Evolutionary conservation across 495 filamentous ascomycete species (phyloP), one percentile per base, ranked within the genome.

Genomic region (Hypoxylon crocopeplum): DNA sequence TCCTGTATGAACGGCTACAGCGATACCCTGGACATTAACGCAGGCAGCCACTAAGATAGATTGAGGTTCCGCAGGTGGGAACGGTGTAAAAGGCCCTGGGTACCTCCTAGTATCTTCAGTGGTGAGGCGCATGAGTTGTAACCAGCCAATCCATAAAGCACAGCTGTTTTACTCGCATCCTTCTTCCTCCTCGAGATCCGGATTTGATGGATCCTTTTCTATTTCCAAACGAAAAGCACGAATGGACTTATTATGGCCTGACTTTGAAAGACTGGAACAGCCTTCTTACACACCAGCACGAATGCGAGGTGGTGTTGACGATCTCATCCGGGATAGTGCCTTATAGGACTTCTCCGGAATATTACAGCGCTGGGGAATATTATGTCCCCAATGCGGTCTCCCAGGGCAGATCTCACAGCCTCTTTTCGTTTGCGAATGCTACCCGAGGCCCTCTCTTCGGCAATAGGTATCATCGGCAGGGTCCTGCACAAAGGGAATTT

Each of bases 111-210:
- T n/a, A n/a, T n/a, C n/a, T n/a, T n/a, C n/a, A n/a, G n/a, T n/a
- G n/a, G 52, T 45, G 47, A 46, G 59, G 39, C 51, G 47, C 36
- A 56, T 51, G 40, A 37, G 32, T 10, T 39, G 32, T 42, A 25
- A 15, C 12, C 34, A 48, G 13, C 47, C 42, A 63, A 53, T 64
- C 42, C 20, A 15, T 15, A 17, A 6, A 25, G 11, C 29, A 36
- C 24, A 52, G 24, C 34, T 19, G 5, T 38, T 58, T n/a, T 52
- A 12, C 30, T 40, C 27, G 48, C 54, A 54, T 64, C 54, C 60
- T 58, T 54, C 60, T 59, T 48, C 48, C 53, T 57, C 22, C 24
- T 27, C 24, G 19, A 53, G n/a, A 57, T 22, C 34, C 59, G 30
- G 24, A 53, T 24, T 55, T 10, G 21, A 48, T 37, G 29, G 36